phyloP scores from a whole-genome alignment of 352 stramenopile genomes.

The Pythium sukuiense region DNA sequence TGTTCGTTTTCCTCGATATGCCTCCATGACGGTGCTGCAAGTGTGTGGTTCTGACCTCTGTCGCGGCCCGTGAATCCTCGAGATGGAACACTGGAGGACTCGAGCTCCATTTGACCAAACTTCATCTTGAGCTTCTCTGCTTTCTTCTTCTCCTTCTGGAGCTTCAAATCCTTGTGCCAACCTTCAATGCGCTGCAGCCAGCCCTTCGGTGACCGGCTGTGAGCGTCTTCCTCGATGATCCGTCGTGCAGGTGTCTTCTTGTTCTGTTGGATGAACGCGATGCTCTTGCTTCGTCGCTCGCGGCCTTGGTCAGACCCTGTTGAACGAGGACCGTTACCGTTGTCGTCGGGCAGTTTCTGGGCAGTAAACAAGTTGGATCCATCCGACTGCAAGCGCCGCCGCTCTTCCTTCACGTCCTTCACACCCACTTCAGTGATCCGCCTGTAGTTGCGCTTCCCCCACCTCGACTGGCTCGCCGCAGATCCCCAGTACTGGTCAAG shows the following conservation, averaged over 20 bases:
- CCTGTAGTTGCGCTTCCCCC: constrained; percentile 51
- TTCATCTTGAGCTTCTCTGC: constrained; percentile 65
- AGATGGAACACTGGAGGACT: constrained; percentile 28
- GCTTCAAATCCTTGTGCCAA: constrained; percentile 81
- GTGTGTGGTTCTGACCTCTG: constrained; percentile 23
- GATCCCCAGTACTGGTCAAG: constrained; percentile 70
- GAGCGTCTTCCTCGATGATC: constrained; percentile 38
- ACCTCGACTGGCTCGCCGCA: constrained; percentile 56
- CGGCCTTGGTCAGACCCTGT: constrained; percentile 8
- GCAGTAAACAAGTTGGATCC: constrained; percentile 22
- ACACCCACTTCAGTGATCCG: constrained; percentile 34
- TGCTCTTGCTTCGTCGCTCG: constrained; percentile 69
- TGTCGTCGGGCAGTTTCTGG: constrained; percentile 21
- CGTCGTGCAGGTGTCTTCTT: constrained; percentile 26
- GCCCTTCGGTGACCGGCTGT: constrained; percentile 59
- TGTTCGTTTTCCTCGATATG: constrained; percentile 27
- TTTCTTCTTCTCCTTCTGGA: constrained; percentile 78
- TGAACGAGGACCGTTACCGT: constrained; percentile 7
- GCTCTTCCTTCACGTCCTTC: constrained; percentile 42
- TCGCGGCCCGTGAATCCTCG: constrained; percentile 27
- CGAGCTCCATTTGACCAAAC: constrained; percentile 29
- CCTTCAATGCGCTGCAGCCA: constrained; percentile 82
- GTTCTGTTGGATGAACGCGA: constrained; percentile 45
- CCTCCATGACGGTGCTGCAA: constrained; percentile 23
- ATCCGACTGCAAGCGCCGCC: constrained; percentile 41